A percentile compares a stretch with the other conserved stretches of the same genome.
These are phyloP conservation scores for Ogataea paraovalis DNA, from an alignment of 805 yeast species.

Conservation along the genomic window DNA sequence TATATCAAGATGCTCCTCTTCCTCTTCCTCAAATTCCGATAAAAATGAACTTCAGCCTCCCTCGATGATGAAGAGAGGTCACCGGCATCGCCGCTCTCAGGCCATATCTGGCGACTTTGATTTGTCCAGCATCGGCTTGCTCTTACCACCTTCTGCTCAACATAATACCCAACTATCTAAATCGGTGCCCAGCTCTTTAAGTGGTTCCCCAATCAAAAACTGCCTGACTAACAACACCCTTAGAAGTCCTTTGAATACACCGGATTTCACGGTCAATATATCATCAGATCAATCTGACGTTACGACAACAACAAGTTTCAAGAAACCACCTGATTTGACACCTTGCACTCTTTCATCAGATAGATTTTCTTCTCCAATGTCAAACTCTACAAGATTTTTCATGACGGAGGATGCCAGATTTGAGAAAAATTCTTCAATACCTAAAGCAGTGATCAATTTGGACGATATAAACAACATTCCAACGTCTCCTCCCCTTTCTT, in stretches of 20 bases:
- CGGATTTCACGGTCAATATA: background rate
- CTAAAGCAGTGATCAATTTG: conserved; percentile 33
- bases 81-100: conserved; percentile 80
- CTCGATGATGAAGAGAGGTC: conserved; percentile 41
- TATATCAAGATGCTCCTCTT: conserved; percentile 1
- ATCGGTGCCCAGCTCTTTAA: conserved; percentile 22
- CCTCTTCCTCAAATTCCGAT: background rate
- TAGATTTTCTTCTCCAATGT: conserved; percentile 1
- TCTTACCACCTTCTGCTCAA: conserved; percentile 19
- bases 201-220: conserved; percentile 23
- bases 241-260: background rate
- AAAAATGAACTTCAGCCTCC: conserved; percentile 27
- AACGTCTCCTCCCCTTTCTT: conserved; percentile 2
- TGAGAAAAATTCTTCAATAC: conserved; percentile 25
- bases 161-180: conserved; percentile 9
- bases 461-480: conserved; percentile 26
- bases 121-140: conserved; percentile 22
- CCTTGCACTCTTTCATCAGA: background rate
- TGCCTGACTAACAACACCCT: background rate
- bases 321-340: conserved; percentile 5
- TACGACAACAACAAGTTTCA: conserved; percentile 6
- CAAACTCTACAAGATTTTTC: conserved; percentile 23
- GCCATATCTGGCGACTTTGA: conserved; percentile 89
- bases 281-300: no score
- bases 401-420: conserved; percentile 31